Evolutionary conservation across 2,329 filamentous ascomycete genomes (phyloP).

Genomic region (Triangularia setosa): DNA sequence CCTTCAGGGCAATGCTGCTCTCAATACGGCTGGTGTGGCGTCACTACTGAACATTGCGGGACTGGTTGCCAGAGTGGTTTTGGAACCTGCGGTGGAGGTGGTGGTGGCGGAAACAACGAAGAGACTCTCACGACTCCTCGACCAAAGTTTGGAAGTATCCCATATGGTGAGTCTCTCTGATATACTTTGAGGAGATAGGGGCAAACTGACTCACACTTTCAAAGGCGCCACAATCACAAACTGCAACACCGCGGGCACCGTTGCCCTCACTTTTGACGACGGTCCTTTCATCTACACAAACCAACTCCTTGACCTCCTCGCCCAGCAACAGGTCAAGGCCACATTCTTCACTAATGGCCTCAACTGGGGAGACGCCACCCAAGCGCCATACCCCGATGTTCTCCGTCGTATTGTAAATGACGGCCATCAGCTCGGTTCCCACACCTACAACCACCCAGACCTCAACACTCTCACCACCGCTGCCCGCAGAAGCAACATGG

Average conservation of each 20-base stretch:
- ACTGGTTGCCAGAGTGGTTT: slow-evolving; percentile 11
- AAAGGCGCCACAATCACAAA: slow-evolving; percentile 7
- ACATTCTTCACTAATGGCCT: slow-evolving; percentile 33
- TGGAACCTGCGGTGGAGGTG: slow-evolving; percentile 2
- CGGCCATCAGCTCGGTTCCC: slow-evolving; percentile 34
- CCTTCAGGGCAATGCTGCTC: slow-evolving; percentile 7
- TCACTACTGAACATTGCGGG: slow-evolving; percentile 8
- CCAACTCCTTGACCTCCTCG: slow-evolving; percentile 31
- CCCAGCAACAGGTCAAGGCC: slow-evolving; percentile 29
- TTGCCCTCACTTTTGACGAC: slow-evolving; percentile 34
- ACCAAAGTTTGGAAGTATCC: slow-evolving; percentile 16
- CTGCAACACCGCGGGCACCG: slow-evolving; percentile 18
- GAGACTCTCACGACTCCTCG: slow-evolving; percentile 9
- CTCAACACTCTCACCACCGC: slow-evolving; percentile 22
- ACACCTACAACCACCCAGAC: slow-evolving; percentile 33
- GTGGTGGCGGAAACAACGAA: slow-evolving; percentile 1
- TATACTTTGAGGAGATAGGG: not conserved
- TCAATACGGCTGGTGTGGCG: slow-evolving; percentile 13
- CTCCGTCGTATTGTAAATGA: slow-evolving; percentile 27
- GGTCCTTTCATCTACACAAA: slow-evolving; percentile 31
- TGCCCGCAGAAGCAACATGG: slow-evolving; percentile 26
- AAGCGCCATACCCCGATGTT: slow-evolving; percentile 14
- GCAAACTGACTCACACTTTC: not conserved
- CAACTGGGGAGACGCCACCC: slow-evolving; percentile 28
- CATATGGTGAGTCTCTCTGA: slow-evolving; percentile 15